A percentile compares a stretch with the other conserved stretches of the same genome.
Evolutionary conservation across 208 protist genomes (phyloP).

Genomic region (Leishmania amazonensis): DNA sequence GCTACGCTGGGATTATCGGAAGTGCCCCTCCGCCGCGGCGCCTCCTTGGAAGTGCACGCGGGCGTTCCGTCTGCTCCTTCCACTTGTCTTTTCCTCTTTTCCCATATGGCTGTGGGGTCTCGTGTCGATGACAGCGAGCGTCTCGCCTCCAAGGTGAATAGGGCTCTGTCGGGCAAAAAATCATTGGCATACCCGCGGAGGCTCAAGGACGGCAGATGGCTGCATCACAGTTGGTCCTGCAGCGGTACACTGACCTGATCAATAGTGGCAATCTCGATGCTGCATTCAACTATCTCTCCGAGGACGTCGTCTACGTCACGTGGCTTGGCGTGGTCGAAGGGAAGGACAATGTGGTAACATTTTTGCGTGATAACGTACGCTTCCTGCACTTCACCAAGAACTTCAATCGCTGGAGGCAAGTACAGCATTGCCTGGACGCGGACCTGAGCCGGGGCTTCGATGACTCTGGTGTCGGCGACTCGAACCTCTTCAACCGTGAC

Average conservation of each 20-base stretch:
- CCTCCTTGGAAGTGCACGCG: background rate
- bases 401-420: constrained; percentile 74
- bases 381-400: constrained; percentile 66
- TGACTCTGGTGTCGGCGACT: background rate
- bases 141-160: background rate
- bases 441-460: constrained; percentile 8
- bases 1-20: background rate
- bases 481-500: constrained; percentile 30
- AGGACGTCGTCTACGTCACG: constrained; percentile 77
- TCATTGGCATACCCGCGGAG: background rate
- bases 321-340: constrained; percentile 84
- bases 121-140: background rate
- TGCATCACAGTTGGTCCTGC: constrained; percentile 57
- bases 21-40: background rate
- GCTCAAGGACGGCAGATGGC: constrained; percentile 33
- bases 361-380: constrained; percentile 79
- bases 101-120: background rate
- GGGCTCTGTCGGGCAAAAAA: background rate
- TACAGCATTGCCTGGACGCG: constrained; percentile 69
- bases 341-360: constrained; percentile 69
- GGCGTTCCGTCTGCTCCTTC: background rate
- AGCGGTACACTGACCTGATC: constrained; percentile 67
- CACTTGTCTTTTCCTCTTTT: background rate
- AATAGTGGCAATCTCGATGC: constrained; percentile 56
- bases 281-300: constrained; percentile 61